phyloP scores from a whole-genome alignment of 2,329 filamentous ascomycete species.

The Pyricularia sp. region DNA sequence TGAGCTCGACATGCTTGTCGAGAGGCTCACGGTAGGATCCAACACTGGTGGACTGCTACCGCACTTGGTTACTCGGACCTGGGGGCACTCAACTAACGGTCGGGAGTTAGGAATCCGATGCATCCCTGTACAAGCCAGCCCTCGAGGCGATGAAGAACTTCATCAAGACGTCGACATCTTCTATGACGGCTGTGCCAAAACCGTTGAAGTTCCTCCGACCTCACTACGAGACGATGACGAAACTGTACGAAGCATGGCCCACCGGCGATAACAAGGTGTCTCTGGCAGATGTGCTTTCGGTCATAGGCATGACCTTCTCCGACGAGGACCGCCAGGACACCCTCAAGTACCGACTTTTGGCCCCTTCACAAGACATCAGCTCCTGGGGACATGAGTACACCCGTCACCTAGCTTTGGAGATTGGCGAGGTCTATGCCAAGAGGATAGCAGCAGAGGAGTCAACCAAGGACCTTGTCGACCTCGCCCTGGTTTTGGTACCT shows the following conservation, averaged over 20 bases:
- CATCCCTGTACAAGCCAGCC: slow-evolving; percentile 80
- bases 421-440: slow-evolving; percentile 88
- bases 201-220: slow-evolving; percentile 95
- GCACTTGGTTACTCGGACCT: background rate
- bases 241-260: slow-evolving; percentile 84
- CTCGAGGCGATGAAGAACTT: slow-evolving; percentile 95
- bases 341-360: slow-evolving; percentile 85
- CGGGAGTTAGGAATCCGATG: slow-evolving; percentile 65
- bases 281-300: slow-evolving; percentile 89
- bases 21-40: slow-evolving; percentile 68
- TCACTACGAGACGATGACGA: slow-evolving; percentile 84
- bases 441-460: slow-evolving; percentile 78
- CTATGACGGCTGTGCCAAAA: slow-evolving; percentile 98
- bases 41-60: background rate
- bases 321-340: slow-evolving; percentile 95
- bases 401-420: slow-evolving; percentile 87
- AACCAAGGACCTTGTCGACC: slow-evolving; percentile 73
- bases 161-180: slow-evolving; percentile 98
- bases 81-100: slow-evolving; percentile 11
- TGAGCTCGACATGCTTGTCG: slow-evolving; percentile 96
- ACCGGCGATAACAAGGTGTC: slow-evolving; percentile 77
- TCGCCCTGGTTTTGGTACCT: slow-evolving; percentile 77
- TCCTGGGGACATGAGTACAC: slow-evolving; percentile 99
- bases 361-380: slow-evolving; percentile 83
- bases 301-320: slow-evolving; percentile 97